Base-by-base conservation (phyloP, 257 asterid species). In the Cruciata laevipes region DNA sequence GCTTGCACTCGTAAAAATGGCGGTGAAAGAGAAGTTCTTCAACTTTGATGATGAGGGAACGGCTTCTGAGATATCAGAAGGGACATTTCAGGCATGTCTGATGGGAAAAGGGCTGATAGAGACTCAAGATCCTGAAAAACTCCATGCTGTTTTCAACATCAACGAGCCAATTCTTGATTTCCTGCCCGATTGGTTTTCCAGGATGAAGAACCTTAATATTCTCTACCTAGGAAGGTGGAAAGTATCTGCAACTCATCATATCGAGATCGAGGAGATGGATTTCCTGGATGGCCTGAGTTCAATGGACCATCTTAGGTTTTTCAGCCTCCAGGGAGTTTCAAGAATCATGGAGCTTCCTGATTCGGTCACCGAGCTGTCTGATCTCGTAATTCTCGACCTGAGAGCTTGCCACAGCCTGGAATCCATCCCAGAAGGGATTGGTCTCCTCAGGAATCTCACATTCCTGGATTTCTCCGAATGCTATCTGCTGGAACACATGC, bases 381-480 rank as follows among this genome's bases (percentile, higher is more conserved):
- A 59, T 38, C 72, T 84, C 35, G 47, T 56, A 8, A 70, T 74
- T 60, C 27, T 84, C 64, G 86, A 81, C 61, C 18, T 79, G 56
- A 73, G 85, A 52, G 82, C 86, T 5, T 84, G 89, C 69, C 80
- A 76, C 13, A 79, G 71, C 56, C 86, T 84, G 0, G 89, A 84
- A 61, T 70, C 44, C 20, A 73, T 84, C 53, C 86, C 86, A 0
- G 59, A 74, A 3, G 30, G 23, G 10, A 75, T 84, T 5, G 77
- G 72, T 0, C 32, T 1, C 3, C 80, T 84, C 9, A 32, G 57
- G 64, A 73, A 44, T 38, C 64, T 84, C 1, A 69, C 81, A 7
- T 84, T 81, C 61, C 33, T 84, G 83, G 89, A 84, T 55, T 67
- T 84, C 72, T 81, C 89, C 0, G 85, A 84, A 65, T 84, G 86